Evolutionary conservation across 306 rosid genomes (phyloP).

Genomic region (Vigna reflexopilosa): DNA sequence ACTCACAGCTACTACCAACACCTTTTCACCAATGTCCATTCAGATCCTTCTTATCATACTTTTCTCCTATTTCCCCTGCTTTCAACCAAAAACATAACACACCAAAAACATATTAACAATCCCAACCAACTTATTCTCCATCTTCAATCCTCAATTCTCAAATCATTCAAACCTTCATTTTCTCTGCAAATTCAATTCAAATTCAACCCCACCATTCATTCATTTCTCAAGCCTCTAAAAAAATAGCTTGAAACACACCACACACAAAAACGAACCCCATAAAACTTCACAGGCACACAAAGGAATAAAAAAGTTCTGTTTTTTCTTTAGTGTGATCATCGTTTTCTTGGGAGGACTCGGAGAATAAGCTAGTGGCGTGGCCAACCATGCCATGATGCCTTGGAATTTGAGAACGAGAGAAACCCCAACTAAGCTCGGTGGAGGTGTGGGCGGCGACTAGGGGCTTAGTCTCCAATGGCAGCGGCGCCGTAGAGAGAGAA

Average conservation of each 20-base stretch:
- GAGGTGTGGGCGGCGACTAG: too few relatives aligned
- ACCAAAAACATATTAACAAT: too few relatives aligned
- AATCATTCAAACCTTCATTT: background rate
- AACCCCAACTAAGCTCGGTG: too few relatives aligned
- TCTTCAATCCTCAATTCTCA: background rate
- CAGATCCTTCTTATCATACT: too few relatives aligned
- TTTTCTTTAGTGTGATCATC: background rate
- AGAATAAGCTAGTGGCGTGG: conserved; percentile 13
- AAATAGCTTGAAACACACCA: background rate
- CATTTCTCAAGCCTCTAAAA: background rate
- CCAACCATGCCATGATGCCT: conserved; percentile 49
- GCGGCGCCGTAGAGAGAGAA: too few relatives aligned
- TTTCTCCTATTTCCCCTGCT: too few relatives aligned
- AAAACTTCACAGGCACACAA: background rate
- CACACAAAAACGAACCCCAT: background rate
- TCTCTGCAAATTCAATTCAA: conserved; percentile 15
- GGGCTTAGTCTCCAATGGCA: too few relatives aligned
- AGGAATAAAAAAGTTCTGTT: background rate
- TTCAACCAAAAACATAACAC: too few relatives aligned
- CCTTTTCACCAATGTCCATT: too few relatives aligned
- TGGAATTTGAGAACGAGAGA: conserved; percentile 67
- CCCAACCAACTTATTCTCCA: background rate
- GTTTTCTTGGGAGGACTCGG: conserved; percentile 38
- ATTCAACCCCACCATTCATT: conserved; percentile 6
- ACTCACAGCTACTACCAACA: too few relatives aligned